phyloP scores from a whole-genome alignment of 129 eudicot species.

The Sambucus nigra region DNA sequence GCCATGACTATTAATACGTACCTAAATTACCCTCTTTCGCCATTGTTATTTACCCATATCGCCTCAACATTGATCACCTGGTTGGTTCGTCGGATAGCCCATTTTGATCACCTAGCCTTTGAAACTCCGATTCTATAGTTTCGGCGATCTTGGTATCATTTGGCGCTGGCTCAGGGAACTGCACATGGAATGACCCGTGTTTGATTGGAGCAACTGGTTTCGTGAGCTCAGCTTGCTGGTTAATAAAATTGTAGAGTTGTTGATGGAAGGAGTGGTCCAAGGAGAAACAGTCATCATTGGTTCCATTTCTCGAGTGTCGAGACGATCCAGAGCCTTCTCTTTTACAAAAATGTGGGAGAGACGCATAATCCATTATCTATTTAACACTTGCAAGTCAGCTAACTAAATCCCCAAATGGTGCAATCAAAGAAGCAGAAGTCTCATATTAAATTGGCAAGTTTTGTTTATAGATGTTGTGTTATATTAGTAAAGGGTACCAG shows the following conservation, averaged over 20 bases:
- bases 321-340: slow-evolving; percentile 94
- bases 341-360: slow-evolving; percentile 95
- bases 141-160: slow-evolving; percentile 57
- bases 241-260: slow-evolving; percentile 52
- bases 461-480: no score
- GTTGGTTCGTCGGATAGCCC: slow-evolving; percentile 11
- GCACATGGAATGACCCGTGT: slow-evolving; percentile 80
- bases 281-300: slow-evolving; percentile 58
- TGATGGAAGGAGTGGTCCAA: slow-evolving; percentile 77
- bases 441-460: no score
- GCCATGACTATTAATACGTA: background rate
- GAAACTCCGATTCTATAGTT: slow-evolving; percentile 64
- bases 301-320: slow-evolving; percentile 38
- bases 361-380: slow-evolving; percentile 85
- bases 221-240: slow-evolving; percentile 47
- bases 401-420: no score
- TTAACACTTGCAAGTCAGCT: background rate
- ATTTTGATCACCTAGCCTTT: slow-evolving; percentile 50
- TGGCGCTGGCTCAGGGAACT: slow-evolving; percentile 64
- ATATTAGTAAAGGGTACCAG: no score
- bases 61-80: background rate
- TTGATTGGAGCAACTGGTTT: slow-evolving; percentile 37
- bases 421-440: no score
- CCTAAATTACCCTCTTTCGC: background rate
- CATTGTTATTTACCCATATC: background rate